Evolutionary conservation across 2,329 filamentous ascomycete genomes (phyloP).

Genomic region (Gyromitra esculenta): DNA sequence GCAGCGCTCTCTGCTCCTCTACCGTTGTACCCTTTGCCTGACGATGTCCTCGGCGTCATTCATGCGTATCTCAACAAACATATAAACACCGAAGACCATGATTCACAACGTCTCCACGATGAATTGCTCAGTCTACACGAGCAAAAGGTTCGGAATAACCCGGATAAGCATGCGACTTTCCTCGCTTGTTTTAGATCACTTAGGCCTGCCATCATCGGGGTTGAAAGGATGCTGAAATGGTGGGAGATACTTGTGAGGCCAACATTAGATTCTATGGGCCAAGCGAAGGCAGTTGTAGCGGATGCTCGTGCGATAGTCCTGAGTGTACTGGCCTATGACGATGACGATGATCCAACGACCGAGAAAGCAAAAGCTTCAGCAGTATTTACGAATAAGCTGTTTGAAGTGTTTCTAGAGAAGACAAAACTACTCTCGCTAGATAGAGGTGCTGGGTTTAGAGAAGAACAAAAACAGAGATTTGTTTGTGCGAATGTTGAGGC

Average conservation of each 20-base stretch:
- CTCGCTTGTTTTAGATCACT: constrained; percentile 73
- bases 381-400: constrained; percentile 68
- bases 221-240: constrained; percentile 74
- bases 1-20: constrained; percentile 62
- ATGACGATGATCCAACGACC: constrained; percentile 60
- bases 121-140: constrained; percentile 75
- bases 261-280: constrained; percentile 67
- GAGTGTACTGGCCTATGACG: constrained; percentile 71
- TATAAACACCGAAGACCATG: constrained; percentile 72
- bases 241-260: constrained; percentile 72
- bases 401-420: constrained; percentile 69
- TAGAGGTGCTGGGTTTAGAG: constrained; percentile 56
- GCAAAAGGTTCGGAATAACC: constrained; percentile 69
- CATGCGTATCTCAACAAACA: constrained; percentile 75
- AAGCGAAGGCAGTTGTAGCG: constrained; percentile 71
- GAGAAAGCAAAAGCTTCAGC: constrained; percentile 63
- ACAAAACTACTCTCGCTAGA: constrained; percentile 61
- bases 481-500: constrained; percentile 65
- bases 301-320: constrained; percentile 74
- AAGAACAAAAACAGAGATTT: constrained; percentile 62
- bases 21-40: constrained; percentile 69
- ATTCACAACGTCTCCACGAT: constrained; percentile 77
- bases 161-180: constrained; percentile 72
- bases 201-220: constrained; percentile 71
- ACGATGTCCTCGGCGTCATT: constrained; percentile 71